phyloP scores from a whole-genome alignment of 306 rosid genomes.

The Corylus heterophylla region DNA sequence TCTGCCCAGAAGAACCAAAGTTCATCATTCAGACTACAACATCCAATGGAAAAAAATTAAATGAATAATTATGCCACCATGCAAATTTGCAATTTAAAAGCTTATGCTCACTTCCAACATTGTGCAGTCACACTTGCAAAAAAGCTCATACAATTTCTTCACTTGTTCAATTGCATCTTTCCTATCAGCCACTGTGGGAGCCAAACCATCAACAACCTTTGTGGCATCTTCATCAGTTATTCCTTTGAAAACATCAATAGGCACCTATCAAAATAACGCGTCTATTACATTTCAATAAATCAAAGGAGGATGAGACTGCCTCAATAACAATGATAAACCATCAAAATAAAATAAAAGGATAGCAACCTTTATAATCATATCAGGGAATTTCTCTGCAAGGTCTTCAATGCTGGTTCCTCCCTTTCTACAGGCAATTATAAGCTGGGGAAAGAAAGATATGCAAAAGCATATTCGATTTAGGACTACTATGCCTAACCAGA shows the following conservation, averaged over 20 bases:
- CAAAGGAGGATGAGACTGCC: constrained; percentile 14
- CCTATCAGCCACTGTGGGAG: constrained; percentile 75
- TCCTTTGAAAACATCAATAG: constrained; percentile 90
- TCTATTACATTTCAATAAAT: constrained; percentile 25
- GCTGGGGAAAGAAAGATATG: constrained; percentile 42
- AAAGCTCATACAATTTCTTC: constrained; percentile 90
- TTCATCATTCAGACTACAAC: constrained; percentile 13
- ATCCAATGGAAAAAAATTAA: constrained; percentile 8
- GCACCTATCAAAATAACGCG: constrained; percentile 56
- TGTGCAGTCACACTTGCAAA: constrained; percentile 84
- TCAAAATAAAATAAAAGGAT: constrained; percentile 24
- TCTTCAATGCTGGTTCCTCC: constrained; percentile 99
- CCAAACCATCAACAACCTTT: constrained; percentile 96
- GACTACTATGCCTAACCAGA: not conserved
- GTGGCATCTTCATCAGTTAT: constrained; percentile 94
- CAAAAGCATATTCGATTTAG: constrained; percentile 7
- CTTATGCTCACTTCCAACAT: constrained; percentile 79
- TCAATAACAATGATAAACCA: constrained; percentile 12
- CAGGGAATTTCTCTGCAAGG: constrained; percentile 97
- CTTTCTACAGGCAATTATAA: constrained; percentile 91
- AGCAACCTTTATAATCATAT: constrained; percentile 82
- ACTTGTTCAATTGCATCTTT: constrained; percentile 89
- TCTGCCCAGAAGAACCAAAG: constrained; percentile 48
- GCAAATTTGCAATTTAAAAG: constrained; percentile 8
- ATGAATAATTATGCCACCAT: constrained; percentile 8